These are phyloP conservation scores for Colletotrichum costaricense DNA, from an alignment of 2,329 filamentous ascomycete genomes.

Conservation along the genomic window DNA sequence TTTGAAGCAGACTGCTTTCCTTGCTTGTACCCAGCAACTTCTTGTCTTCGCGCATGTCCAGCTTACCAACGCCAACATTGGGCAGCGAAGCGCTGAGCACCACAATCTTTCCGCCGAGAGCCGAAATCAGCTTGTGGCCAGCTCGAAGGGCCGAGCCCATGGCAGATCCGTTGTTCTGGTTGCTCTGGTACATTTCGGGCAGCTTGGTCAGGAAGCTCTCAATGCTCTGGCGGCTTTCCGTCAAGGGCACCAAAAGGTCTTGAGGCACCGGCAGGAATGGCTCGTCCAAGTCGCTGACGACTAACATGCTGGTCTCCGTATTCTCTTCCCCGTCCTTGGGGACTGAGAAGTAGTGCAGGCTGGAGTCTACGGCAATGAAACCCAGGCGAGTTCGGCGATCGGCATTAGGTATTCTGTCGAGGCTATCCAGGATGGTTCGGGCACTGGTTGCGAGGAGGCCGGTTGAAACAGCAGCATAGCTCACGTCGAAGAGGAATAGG, in stretches of 20 bases:
- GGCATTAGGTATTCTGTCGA: conserved; percentile 98
- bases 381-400: conserved; percentile 92
- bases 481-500: conserved; percentile 94
- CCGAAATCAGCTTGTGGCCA: conserved; percentile 94
- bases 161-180: conserved; percentile 87
- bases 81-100: conserved; percentile 91
- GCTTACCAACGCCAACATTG: conserved; percentile 88
- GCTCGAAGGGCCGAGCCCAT: conserved; percentile 95
- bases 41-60: conserved; percentile 96
- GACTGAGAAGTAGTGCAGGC: conserved; percentile 95
- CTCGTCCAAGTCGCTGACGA: conserved; percentile 94
- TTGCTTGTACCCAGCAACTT: conserved; percentile 94
- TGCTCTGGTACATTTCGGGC: conserved; percentile 96
- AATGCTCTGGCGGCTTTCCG: conserved; percentile 89
- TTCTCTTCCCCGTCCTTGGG: conserved; percentile 88
- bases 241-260: conserved; percentile 89
- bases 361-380: conserved; percentile 95
- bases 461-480: conserved; percentile 88
- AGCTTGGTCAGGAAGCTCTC: conserved; percentile 92
- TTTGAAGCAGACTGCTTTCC: conserved; percentile 88
- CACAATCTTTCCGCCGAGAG: conserved; percentile 93
- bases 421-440: conserved; percentile 91
- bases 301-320: conserved; percentile 88
- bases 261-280: conserved; percentile 95
- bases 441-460: conserved; percentile 93